Evolutionary conservation across 257 asterid genomes (phyloP), one percentile per base, ranked within the genome.

Genomic region (Capsicum rhomboideum): DNA sequence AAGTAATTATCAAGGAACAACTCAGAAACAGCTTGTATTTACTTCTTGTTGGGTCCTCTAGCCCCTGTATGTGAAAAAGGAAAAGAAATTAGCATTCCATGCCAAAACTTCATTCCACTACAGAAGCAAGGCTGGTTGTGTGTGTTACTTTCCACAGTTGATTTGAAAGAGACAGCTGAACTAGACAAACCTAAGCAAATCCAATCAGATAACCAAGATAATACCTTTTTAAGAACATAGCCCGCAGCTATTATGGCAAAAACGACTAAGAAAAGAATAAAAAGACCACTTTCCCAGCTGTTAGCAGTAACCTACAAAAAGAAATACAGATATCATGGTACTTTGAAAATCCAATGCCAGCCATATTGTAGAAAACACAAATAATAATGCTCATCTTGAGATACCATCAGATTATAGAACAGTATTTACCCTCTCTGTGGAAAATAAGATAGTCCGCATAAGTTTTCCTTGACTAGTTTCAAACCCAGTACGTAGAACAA

Each of bases 391-490:
- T 77, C 59, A 84, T 80, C 87, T 82, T 49, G 34, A 77, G 72
- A 84, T 56, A 81, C 64, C 81, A 86, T 44, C 78, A 59, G 83
- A 85, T 52, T 83, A 84, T 10, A 80, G 37, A 71, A 83, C 83
- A 80, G 28, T 50, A 59, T 23, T 82, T 92, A 97, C 99, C 98
- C 99, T 92, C 92, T 97, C 99, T 10, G 99, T 93, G 83, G 99
- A 97, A 92, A 97, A 97, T 83, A 97, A 90, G 88, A 97, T 97
- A 20, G 99, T 97, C 63, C 99, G 95, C 99, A 97, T 97, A 80
- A 97, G 91, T 93, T 97, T 97, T 82, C 99, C 99, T 90, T 97
- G 99, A 86, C 99, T 94, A 29, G 99, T 97, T 82, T 97, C 99
- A 87, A 97, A 97, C 85, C 99, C 99, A 90, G 98, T 97, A 88